Evolutionary conservation across 257 asterid genomes (phyloP).

Genomic region (Verbena officinalis): DNA sequence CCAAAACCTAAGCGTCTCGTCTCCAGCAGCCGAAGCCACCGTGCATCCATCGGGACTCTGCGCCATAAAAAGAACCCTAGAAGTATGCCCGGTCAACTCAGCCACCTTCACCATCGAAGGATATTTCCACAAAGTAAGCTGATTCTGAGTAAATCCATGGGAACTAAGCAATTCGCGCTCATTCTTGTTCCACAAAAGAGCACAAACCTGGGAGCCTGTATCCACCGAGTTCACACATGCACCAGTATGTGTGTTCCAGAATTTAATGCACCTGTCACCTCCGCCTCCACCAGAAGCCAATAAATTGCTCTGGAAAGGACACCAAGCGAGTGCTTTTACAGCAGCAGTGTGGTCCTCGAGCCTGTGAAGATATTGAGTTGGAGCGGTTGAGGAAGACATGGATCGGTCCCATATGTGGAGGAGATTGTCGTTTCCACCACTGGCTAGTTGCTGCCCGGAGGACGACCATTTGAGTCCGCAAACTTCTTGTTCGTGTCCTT

Average conservation of each 20-base stretch:
- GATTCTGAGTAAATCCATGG: conserved; percentile 62
- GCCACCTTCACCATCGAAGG: conserved; percentile 66
- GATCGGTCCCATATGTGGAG: conserved; percentile 89
- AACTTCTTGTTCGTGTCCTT: conserved; percentile 80
- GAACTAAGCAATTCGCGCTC: conserved; percentile 82
- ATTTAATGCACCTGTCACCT: conserved; percentile 66
- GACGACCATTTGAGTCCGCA: conserved; percentile 90
- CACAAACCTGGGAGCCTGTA: conserved; percentile 87
- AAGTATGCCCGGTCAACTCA: conserved; percentile 62
- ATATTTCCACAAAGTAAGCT: conserved; percentile 60
- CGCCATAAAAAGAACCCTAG: conserved; percentile 64
- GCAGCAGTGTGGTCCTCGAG: conserved; percentile 82
- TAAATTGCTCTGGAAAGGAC: conserved; percentile 79
- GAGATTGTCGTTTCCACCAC: conserved; percentile 80
- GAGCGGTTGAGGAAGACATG: conserved; percentile 52
- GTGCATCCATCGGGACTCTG: conserved; percentile 74
- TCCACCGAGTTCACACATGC: conserved; percentile 82
- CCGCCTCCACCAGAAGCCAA: conserved; percentile 85
- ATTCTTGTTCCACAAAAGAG: conserved; percentile 88
- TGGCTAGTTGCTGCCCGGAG: conserved; percentile 82
- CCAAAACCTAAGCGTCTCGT: conserved; percentile 58
- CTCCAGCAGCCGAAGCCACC: conserved; percentile 69
- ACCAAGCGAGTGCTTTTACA: conserved; percentile 89
- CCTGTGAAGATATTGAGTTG: conserved; percentile 77
- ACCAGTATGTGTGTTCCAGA: conserved; percentile 92